Evolutionary conservation across 768 basidiomycete genomes (phyloP), one percentile per base, ranked within the genome.

Genomic region (Neoboletus brunneissimus): DNA sequence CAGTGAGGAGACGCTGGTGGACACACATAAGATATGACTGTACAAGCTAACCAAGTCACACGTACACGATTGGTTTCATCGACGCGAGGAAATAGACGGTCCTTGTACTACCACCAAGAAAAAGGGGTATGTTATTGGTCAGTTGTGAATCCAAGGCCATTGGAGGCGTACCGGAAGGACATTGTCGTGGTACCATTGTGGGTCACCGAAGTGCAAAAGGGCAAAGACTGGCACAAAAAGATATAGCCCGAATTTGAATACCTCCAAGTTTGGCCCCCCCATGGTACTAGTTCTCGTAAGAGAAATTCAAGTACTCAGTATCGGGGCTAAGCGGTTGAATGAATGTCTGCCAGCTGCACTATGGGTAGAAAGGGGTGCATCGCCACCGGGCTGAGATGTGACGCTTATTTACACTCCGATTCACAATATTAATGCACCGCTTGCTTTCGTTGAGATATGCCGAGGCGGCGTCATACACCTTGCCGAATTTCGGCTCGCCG

Each of bases 171-270:
- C 88, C 9, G 92, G 91, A 35, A 89, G 73, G 55, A 95, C 91
- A 62, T 90, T 78, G 47, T 78, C 75, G 53, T 81, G 79, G 66
- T 94, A 94, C 92, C 92, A 94, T 41, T 87, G 83, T 6, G 91
- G 90, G 70, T 94, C 89, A 43, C 92, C 91, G 66, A 90, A 94
- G 72, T 93, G 88, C 48, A 92, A 74, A 66, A 94, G 81, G 23
- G 89, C 86, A 45, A 81, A 75, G 55, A 94, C 83, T 11, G 92
- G 92, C 56, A 92, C 85, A 64, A 91, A 91, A 54, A 94, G 84
- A 71, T 94, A 94, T 18, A 92, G 73, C 4, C 84, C 84, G 64
- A 94, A 94, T 74, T 93, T 94, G 85, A 94, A 91, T 18, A 94
- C 81, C 72, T 94, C 92, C 52, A 94, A 84, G 69, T 89, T 90